Base-by-base conservation (phyloP, 1,284 basidiomycete species). In the Paramarasmius palmivorus region DNA sequence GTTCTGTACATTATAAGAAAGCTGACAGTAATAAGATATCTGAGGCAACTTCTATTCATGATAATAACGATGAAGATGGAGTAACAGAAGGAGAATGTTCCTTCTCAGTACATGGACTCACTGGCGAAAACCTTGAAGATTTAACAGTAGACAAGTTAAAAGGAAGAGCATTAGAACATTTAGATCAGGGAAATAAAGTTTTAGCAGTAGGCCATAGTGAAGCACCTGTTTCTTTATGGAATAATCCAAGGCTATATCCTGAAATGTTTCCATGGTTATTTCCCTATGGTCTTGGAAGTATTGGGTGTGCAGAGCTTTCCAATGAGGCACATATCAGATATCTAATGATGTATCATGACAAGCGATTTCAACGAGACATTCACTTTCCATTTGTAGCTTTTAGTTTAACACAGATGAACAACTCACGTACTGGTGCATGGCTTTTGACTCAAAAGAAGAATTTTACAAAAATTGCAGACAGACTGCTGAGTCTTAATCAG, bases 221-320 rank as follows among this genome's bases (percentile, higher is more conserved):
- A 4, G 41, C 58, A 1, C 63, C 65, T n/a, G 48, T 62, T 40
- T 63, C 59, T 4, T 61, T 68, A 1, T 73, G 61, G 46, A 57
- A 71, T 25, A 70, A 72, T 54, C 61, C 65, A 2, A 40, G 55
- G 3, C 41, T 71, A n/a, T 72, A 68, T 60, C 64, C 69, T 1
- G 54, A 64, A 34, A 65, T 68, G 61, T 70, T 69, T 56, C 69
- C 71, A 8, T 72, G 71, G 70, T 54, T 73, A 2, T 73, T 71
- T 56, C 72, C 70, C 5, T 73, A 67, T 65, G 71, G 71, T 2
- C 41, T 60, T 10, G 71, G 70, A 12, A 65, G 70, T 12, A 50
- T 71, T 39, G 66, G 66, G 9, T 56, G 63, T 20, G 19, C 37
- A 10, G 34, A 42, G 9, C n/a, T 66, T 2, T 63, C 63, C 14